A percentile compares a stretch with the other conserved stretches of the same genome.
Evolutionary conservation across 192 early-diverging fungal species (phyloP).

Genomic region (Coemansia sp.): DNA sequence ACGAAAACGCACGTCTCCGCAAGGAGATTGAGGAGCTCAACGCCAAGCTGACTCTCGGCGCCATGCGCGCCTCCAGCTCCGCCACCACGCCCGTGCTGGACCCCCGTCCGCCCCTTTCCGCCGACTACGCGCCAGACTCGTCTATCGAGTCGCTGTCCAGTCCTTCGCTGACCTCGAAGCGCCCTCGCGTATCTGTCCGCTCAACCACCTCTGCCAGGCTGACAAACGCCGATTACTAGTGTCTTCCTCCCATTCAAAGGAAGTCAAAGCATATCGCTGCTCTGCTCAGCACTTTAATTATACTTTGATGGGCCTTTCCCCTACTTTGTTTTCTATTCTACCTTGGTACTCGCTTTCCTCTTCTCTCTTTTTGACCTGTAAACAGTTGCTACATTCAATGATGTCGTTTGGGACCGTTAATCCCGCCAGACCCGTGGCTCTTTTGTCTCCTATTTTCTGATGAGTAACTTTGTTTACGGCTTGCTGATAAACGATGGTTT

Average conservation of each 20-base stretch:
- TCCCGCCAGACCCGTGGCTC: neutral
- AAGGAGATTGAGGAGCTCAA: slow-evolving; percentile 72
- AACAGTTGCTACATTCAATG: too few species aligned
- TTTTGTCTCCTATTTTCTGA: neutral
- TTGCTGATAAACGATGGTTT: neutral
- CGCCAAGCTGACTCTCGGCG: slow-evolving; percentile 63
- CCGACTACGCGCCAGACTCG: neutral
- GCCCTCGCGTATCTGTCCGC: slow-evolving; percentile 29
- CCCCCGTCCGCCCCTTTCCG: neutral
- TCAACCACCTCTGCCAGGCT: slow-evolving; percentile 17
- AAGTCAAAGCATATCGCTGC: too few species aligned
- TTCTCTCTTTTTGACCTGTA: neutral
- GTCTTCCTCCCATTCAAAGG: too few species aligned
- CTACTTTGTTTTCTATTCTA: too few species aligned
- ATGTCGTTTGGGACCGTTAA: too few species aligned
- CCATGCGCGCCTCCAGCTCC: slow-evolving; percentile 50
- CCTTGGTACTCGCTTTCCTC: too few species aligned
- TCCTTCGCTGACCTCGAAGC: slow-evolving; percentile 31
- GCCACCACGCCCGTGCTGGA: slow-evolving; percentile 34
- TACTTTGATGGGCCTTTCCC: too few species aligned
- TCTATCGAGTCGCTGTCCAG: slow-evolving; percentile 24
- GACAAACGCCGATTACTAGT: slow-evolving; percentile 9
- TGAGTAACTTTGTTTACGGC: too few species aligned
- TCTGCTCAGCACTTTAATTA: too few species aligned
- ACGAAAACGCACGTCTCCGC: slow-evolving; percentile 63